Evolutionary conservation across 768 basidiomycete genomes (phyloP), one percentile per base, ranked within the genome.

Genomic region (Chlorophyllum brunneum): DNA sequence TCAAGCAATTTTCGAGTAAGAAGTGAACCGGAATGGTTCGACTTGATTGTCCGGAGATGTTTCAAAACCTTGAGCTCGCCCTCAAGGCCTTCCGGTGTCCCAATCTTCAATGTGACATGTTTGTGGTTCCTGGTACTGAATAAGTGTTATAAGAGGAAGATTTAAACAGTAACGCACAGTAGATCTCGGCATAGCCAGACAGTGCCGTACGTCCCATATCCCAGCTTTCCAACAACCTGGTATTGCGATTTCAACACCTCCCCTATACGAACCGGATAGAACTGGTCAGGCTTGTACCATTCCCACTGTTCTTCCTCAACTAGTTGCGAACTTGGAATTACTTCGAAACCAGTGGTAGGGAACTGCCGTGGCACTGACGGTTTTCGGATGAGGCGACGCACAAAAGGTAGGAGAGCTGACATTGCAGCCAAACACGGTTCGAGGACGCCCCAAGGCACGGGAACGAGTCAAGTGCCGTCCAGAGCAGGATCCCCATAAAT

Each of bases 221-320:
- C 70, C 1, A 71, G 54, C 57, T 71, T 71, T 10, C 59, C 58
- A 20, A 70, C 49, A 15, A 71, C 63, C 46, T 65, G 62, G 54
- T 71, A 70, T 15, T 58, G 60, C 8, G 58, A 57, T 7, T 58
- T 41, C 15, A 70, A 46, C n/a, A 67, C 52, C 18, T 71, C 62
- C 23, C 70, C 70, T 6, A 67, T 63, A 8, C 57, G 61, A 8
- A 69, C 63, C 8, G 67, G 68, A 37, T 69, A 68, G 46, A 61
- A 69, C 26, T 50, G 37, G 34, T 56, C 43, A 2, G 57, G 45
- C 9, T 26, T 47, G 53, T 66, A 68, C 55, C 58, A 60, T 13
- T 41, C 33, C 24, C 51, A 42, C 18, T 43, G 63, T 49, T 68
- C 67, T 48, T 69, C 67, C 29, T 66, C 65, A 37, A 63, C 16